Percentiles rank a stretch among this genome's conserved stretches.
Conservation (phyloP, 495 filamentous ascomycete genomes). For the Elasticomyces elasticus region DNA sequence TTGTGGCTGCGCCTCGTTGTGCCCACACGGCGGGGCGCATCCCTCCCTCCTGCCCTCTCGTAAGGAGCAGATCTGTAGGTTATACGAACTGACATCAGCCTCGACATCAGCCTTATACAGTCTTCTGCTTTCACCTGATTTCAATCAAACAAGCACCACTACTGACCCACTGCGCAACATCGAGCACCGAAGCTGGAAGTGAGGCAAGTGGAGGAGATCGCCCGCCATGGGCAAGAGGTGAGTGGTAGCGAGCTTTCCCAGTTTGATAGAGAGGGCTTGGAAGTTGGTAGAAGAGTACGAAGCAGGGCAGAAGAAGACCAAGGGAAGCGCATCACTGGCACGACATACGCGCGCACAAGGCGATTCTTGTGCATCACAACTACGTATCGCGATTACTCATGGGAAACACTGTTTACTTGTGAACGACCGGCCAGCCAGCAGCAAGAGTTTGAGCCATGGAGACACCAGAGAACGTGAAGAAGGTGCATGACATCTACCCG, state of each 20-base stretch:
- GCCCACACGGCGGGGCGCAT: not conserved
- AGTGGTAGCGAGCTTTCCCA: not conserved
- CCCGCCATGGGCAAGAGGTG: constrained; percentile 16
- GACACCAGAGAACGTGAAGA: not conserved
- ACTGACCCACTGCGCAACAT: not conserved
- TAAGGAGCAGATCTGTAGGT: not conserved
- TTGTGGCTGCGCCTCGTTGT: no score
- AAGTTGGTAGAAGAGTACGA: not conserved
- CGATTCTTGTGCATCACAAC: not conserved
- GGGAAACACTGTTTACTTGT: no score
- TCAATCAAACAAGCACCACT: not conserved
- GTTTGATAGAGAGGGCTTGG: not conserved
- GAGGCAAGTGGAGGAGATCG: constrained; percentile 1
- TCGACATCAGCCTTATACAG: not conserved
- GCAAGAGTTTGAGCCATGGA: not conserved
- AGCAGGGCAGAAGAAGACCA: not conserved
- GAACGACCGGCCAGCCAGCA: not conserved
- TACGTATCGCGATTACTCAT: not conserved
- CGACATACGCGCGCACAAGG: not conserved
- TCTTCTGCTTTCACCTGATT: not conserved
- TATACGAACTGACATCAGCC: not conserved
- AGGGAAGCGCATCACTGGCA: not conserved
- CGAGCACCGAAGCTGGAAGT: not conserved
- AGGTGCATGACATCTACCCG: constrained; percentile 15
- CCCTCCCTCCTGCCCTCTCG: not conserved